Conservation (phyloP, 768 basidiomycete genomes). For the Russula lepida region DNA sequence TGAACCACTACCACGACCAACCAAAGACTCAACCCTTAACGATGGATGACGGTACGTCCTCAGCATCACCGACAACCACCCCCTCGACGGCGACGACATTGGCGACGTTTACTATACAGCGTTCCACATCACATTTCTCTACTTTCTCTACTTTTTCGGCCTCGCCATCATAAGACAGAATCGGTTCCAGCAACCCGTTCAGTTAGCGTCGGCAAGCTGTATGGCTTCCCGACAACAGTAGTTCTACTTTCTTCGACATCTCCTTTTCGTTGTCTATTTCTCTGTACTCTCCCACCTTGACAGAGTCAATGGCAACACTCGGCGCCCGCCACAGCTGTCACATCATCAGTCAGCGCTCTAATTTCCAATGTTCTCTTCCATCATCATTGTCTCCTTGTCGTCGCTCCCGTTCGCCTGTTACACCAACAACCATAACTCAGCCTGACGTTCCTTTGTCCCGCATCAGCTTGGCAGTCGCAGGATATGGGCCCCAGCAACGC, state of each 20-base stretch:
- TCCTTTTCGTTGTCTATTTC: conserved; percentile 11
- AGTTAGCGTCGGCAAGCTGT: conserved; percentile 22
- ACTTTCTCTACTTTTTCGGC: conserved; percentile 21
- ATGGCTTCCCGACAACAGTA: conserved; percentile 20
- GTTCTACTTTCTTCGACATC: conserved; percentile 11
- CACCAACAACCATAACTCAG: conserved; percentile 27
- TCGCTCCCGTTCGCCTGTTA: conserved; percentile 20
- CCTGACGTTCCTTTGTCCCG: conserved; percentile 37
- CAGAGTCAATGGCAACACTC: conserved; percentile 19
- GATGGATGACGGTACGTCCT: conserved; percentile 72
- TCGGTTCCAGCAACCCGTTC: conserved; percentile 16
- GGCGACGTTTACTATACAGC: conserved; percentile 32
- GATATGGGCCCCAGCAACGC: conserved; percentile 56
- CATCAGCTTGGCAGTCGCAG: conserved; percentile 76
- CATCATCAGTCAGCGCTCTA: conserved; percentile 17
- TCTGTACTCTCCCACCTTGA: conserved; percentile 20
- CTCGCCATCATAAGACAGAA: conserved; percentile 19
- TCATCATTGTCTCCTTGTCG: conserved; percentile 26
- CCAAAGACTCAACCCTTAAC: conserved; percentile 27
- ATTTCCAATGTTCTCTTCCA: conserved; percentile 19
- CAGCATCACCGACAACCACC: conserved; percentile 63
- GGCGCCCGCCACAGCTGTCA: conserved; percentile 20
- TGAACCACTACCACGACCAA: conserved; percentile 20
- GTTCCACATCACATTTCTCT: conserved; percentile 18
- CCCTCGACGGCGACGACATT: conserved; percentile 39